Evolutionary conservation across 2,329 filamentous ascomycete genomes (phyloP).

Genomic region (Microdochium nivale): DNA sequence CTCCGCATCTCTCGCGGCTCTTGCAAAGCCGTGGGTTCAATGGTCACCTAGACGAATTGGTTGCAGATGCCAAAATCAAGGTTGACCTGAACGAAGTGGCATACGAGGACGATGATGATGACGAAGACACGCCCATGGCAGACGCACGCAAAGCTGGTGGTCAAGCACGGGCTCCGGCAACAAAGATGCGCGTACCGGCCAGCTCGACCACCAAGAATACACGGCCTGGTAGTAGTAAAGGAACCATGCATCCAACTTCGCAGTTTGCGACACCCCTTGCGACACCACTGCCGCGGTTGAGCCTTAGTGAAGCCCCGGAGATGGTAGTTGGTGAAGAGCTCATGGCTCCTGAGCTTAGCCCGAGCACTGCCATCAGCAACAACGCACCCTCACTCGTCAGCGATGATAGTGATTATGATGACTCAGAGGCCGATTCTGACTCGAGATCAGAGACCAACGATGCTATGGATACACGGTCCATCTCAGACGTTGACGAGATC

Average conservation of each 20-base stretch:
- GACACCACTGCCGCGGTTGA: slow-evolving; percentile 21
- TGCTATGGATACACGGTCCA: slow-evolving; percentile 47
- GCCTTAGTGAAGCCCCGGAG: slow-evolving; percentile 11
- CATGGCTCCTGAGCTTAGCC: slow-evolving; percentile 56
- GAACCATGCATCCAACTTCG: slow-evolving; percentile 27
- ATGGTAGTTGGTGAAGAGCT: slow-evolving; percentile 37
- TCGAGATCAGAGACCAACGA: slow-evolving; percentile 50
- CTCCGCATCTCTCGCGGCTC: slow-evolving; percentile 59
- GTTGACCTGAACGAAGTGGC: slow-evolving; percentile 39
- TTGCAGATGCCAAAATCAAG: slow-evolving; percentile 50
- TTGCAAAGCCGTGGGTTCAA: slow-evolving; percentile 53
- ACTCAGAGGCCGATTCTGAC: slow-evolving; percentile 56
- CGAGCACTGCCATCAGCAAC: slow-evolving; percentile 62
- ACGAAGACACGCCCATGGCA: slow-evolving; percentile 36
- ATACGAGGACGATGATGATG: slow-evolving; percentile 45
- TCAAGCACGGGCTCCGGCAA: slow-evolving; percentile 20
- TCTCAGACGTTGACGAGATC: slow-evolving; percentile 54
- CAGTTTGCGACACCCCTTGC: slow-evolving; percentile 29
- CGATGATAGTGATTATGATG: slow-evolving; percentile 72
- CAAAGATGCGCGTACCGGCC: slow-evolving; percentile 48
- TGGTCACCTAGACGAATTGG: slow-evolving; percentile 49
- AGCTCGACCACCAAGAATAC: slow-evolving; percentile 36
- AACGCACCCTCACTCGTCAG: slow-evolving; percentile 73
- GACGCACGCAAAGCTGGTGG: slow-evolving; percentile 28
- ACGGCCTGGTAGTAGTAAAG: slow-evolving; percentile 51